Percentiles rank a stretch among this genome's conserved stretches.
These are phyloP conservation scores for Starmera quercuum DNA, from an alignment of 805 yeast genomes.

Conservation along the genomic window DNA sequence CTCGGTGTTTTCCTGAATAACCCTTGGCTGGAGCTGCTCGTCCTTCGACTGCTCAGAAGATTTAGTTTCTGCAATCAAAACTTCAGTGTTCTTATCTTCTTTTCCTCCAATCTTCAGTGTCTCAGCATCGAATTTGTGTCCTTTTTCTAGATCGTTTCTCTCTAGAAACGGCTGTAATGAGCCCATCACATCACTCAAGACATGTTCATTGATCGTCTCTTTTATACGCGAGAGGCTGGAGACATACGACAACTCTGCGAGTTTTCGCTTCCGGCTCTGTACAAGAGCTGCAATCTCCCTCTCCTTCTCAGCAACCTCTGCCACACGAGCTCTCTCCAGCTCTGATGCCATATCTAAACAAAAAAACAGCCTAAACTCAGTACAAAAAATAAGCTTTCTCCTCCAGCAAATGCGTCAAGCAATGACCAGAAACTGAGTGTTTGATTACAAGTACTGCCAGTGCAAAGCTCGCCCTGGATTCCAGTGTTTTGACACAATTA, in stretches of 20 bases:
- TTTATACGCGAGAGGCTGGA: conserved; percentile 41
- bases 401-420: too few species aligned
- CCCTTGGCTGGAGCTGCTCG: conserved; percentile 1
- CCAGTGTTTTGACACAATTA: too few species aligned
- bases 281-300: conserved; percentile 30
- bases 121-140: conserved; percentile 27
- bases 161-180: conserved; percentile 38
- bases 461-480: too few species aligned
- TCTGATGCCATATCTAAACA: too few species aligned
- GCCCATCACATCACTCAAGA: conserved; percentile 30
- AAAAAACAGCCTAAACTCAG: too few species aligned
- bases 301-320: conserved; percentile 36
- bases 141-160: conserved; percentile 44
- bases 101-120: conserved; percentile 9
- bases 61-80: not conserved
- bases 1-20: conserved; percentile 3
- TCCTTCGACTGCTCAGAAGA: conserved; percentile 1
- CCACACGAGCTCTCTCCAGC: conserved; percentile 29
- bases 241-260: conserved; percentile 55
- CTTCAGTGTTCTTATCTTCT: not conserved
- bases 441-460: too few species aligned
- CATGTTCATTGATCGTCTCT: conserved; percentile 30
- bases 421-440: too few species aligned
- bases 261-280: conserved; percentile 44
- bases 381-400: too few species aligned